Base-by-base conservation (phyloP, 352 stramenopile genomes). In the Pythium brachiatum region DNA sequence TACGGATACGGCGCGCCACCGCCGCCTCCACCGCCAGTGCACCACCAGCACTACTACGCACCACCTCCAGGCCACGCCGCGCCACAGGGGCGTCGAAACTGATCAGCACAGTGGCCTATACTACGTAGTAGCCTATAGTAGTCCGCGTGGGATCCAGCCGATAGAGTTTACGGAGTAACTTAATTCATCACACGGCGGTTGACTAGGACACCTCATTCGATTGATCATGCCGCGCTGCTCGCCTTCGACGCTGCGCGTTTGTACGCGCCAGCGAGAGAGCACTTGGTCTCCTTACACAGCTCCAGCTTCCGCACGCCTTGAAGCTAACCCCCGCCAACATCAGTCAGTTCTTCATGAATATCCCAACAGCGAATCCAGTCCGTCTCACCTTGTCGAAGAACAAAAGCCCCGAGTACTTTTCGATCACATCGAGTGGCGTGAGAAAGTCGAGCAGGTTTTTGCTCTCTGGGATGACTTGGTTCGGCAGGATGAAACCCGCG, bases 401-500 rank as follows among this genome's bases (percentile, higher is more conserved):
- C 56, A 97, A 74, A 34, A 98, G 57, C 1, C 96, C 95, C 15
- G 93, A 81, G 21, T 97, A 83, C 41, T 92, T 91, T 69, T 98
- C 94, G 27, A 99, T 89, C 66, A 97, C 86, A 18, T 92, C 81
- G 50, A 98, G 75, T 9, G 89, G 81, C 6, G 95, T 87, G 31
- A 97, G 66, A 61, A 97, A 98, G 50, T 96, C 78, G 31, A 75
- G 63, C 16, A 96, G 74, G 48, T 79, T 77, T 66, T 82, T 94
- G 43, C 88, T 85, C 32, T 88, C 77, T 0, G 77, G 59, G 39
- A 96, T 97, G 38, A 64, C 65, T 53, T 85, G 74, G 79, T 99
- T 98, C 13, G 94, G 94, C 54, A 99, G 70, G 38, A 98, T 92
- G 80, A 99, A 98, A 46, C 91, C 94, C 26, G 84, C 80, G 2